Evolutionary conservation across 768 basidiomycete species (phyloP).

Genomic region (Boletellus sp.): DNA sequence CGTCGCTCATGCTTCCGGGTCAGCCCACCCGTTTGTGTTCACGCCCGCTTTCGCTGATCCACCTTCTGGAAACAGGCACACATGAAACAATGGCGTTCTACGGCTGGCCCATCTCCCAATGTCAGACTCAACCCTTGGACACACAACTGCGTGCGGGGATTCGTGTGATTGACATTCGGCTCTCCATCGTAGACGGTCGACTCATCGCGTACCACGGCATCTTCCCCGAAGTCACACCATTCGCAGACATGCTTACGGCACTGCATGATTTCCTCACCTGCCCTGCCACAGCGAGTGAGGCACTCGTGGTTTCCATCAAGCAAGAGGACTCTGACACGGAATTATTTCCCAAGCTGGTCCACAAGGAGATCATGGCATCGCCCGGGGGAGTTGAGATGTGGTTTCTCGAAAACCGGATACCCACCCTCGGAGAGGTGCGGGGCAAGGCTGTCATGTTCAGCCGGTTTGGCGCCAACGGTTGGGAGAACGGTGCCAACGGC

Average conservation of each 20-base stretch:
- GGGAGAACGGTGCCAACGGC: slow-evolving; percentile 74
- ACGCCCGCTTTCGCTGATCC: not conserved
- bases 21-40: slow-evolving; percentile 39
- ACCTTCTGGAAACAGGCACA: slow-evolving; percentile 3
- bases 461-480: slow-evolving; percentile 65
- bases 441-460: slow-evolving; percentile 85
- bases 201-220: slow-evolving; percentile 81
- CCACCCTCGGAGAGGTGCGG: slow-evolving; percentile 76
- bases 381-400: slow-evolving; percentile 59
- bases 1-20: slow-evolving; percentile 78
- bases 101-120: slow-evolving; percentile 85
- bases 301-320: slow-evolving; percentile 84
- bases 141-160: slow-evolving; percentile 75
- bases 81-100: slow-evolving; percentile 63
- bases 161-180: slow-evolving; percentile 77
- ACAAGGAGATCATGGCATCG: slow-evolving; percentile 55
- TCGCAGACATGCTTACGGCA: slow-evolving; percentile 58
- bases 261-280: slow-evolving; percentile 64
- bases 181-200: slow-evolving; percentile 57
- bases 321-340: slow-evolving; percentile 66
- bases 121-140: slow-evolving; percentile 63
- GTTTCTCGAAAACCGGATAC: slow-evolving; percentile 80
- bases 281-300: slow-evolving; percentile 57
- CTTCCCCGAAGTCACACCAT: slow-evolving; percentile 66
- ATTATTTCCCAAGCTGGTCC: slow-evolving; percentile 63